These are phyloP conservation scores for Coemansia sp. DNA, from an alignment of 192 early-diverging fungal species.

Conservation along the genomic window DNA sequence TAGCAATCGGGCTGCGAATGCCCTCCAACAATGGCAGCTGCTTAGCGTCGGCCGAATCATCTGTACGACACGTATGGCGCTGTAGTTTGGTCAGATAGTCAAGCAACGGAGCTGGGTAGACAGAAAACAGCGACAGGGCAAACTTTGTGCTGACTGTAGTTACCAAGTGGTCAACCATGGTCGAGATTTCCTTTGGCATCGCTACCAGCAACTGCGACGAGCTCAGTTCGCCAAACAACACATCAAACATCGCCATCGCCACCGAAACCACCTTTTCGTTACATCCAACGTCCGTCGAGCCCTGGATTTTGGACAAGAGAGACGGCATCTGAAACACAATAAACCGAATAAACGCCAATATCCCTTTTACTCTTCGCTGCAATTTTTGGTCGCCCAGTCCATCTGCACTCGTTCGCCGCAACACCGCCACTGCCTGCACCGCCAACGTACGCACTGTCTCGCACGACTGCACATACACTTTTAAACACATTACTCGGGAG, in stretches of 20 bases:
- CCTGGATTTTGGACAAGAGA: slow-evolving; percentile 12
- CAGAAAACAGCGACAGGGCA: slow-evolving; percentile 15
- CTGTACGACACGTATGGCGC: neutral
- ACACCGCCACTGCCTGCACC: slow-evolving; percentile 7
- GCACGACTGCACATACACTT: slow-evolving; percentile 23
- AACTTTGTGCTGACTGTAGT: slow-evolving; percentile 19
- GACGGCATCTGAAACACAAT: slow-evolving; percentile 43
- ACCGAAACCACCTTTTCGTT: neutral
- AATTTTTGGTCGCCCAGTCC: slow-evolving; percentile 17
- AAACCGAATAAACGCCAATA: slow-evolving; percentile 35
- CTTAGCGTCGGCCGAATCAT: too few species aligned
- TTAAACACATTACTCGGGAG: slow-evolving; percentile 12
- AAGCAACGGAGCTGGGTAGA: slow-evolving; percentile 1
- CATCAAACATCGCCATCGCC: slow-evolving; percentile 28
- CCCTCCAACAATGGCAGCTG: slow-evolving; percentile 19
- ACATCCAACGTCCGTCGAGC: neutral
- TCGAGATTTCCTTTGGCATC: slow-evolving; percentile 6
- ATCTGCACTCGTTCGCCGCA: neutral
- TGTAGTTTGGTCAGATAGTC: slow-evolving; percentile 19
- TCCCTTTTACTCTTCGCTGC: slow-evolving; percentile 20
- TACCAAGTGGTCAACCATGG: slow-evolving; percentile 12
- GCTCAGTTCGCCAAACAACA: slow-evolving; percentile 24
- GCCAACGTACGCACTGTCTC: slow-evolving; percentile 18
- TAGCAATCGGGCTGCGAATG: slow-evolving; percentile 6
- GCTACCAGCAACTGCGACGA: neutral